Conservation (phyloP, 2,329 filamentous ascomycete genomes). For the Fusarium sp. region DNA sequence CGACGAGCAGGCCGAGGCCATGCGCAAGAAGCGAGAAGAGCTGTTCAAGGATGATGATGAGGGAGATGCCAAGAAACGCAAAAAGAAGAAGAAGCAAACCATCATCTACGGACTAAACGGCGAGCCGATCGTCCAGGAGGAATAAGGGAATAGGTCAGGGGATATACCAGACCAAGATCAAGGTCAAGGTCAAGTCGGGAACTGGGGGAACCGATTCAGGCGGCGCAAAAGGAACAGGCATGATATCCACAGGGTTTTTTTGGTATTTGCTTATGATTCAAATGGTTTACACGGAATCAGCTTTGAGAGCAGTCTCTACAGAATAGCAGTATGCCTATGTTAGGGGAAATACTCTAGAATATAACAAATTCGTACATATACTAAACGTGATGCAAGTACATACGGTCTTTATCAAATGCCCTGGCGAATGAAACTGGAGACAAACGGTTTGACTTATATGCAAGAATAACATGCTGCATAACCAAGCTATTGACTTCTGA, state of each 20-base stretch:
- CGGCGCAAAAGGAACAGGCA: constrained; percentile 43
- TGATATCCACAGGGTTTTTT: constrained; percentile 49
- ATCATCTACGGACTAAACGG: constrained; percentile 56
- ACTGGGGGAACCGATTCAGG: constrained; percentile 26
- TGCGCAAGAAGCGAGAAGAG: constrained; percentile 62
- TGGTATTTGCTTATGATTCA: constrained; percentile 29
- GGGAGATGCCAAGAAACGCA: constrained; percentile 51
- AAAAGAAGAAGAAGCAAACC: constrained; percentile 52
- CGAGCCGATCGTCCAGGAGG: constrained; percentile 51
- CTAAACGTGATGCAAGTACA: not conserved
- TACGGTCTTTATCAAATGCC: not conserved
- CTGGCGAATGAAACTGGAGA: not conserved
- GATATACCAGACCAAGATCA: constrained; percentile 18
- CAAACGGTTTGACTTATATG: not conserved
- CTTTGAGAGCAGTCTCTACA: constrained; percentile 37
- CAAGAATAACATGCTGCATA: not conserved
- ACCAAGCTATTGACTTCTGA: not conserved
- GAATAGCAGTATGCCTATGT: constrained; percentile 23
- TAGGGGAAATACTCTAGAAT: constrained; percentile 9
- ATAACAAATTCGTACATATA: not conserved
- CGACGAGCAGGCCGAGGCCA: constrained; percentile 63
- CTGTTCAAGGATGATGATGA: constrained; percentile 61
- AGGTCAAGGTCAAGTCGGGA: constrained; percentile 23
- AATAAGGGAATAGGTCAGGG: constrained; percentile 19
- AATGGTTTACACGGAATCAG: constrained; percentile 19